phyloP scores from a whole-genome alignment of 2,329 filamentous ascomycete species.

The Pestalotiopsis sp. region DNA sequence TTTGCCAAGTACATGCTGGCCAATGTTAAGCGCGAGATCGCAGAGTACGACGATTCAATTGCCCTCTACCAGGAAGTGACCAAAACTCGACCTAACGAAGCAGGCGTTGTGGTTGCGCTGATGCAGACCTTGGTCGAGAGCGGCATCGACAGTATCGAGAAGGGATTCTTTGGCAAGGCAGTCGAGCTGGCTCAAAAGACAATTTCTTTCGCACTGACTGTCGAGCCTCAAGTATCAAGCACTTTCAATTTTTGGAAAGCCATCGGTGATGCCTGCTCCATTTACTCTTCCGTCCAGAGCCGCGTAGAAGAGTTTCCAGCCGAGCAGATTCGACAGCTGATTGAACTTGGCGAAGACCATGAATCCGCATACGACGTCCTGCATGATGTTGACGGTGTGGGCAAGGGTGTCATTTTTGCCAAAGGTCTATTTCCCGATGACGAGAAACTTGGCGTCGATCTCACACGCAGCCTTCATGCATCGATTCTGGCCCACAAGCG shows the following conservation, averaged over 20 bases:
- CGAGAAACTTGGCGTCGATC: constrained; percentile 47
- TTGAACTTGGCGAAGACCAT: constrained; percentile 54
- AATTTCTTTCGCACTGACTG: constrained; percentile 65
- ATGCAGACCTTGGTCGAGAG: constrained; percentile 87
- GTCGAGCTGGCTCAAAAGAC: constrained; percentile 69
- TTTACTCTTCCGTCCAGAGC: constrained; percentile 79
- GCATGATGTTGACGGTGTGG: constrained; percentile 68
- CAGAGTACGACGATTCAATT: constrained; percentile 85
- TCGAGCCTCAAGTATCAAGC: constrained; percentile 61
- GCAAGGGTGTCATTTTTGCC: constrained; percentile 45
- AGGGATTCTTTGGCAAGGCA: constrained; percentile 84
- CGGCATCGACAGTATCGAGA: constrained; percentile 75
- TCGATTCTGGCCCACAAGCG: constrained; percentile 86
- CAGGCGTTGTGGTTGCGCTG: constrained; percentile 84
- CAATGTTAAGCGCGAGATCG: constrained; percentile 89
- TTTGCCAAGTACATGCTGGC: constrained; percentile 97
- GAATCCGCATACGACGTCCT: constrained; percentile 62
- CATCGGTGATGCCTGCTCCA: constrained; percentile 81
- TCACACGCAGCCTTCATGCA: constrained; percentile 66
- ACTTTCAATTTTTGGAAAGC: constrained; percentile 97
- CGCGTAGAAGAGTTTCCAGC: constrained; percentile 65
- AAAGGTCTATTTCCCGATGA: constrained; percentile 47
- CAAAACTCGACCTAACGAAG: constrained; percentile 67
- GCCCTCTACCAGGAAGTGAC: constrained; percentile 75
- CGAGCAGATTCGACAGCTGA: constrained; percentile 56